phyloP scores from a whole-genome alignment of 371 early-diverging fungal genomes.

The Haplosporangium sp. region DNA sequence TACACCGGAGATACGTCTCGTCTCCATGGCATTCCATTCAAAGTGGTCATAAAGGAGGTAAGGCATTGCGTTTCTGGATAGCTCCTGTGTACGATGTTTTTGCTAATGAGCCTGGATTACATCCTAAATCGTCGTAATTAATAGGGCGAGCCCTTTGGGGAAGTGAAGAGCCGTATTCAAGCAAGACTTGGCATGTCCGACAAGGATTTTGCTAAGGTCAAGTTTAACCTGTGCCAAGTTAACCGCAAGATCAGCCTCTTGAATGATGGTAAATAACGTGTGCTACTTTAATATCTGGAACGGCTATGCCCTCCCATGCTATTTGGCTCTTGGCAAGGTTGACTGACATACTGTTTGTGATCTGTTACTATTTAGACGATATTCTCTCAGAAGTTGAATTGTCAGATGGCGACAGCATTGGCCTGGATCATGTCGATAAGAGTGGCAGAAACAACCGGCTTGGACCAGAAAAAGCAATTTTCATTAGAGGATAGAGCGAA shows the following conservation, averaged over 20 bases:
- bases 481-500: constrained; percentile 67
- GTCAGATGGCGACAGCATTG: constrained; percentile 69
- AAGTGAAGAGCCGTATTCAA: constrained; percentile 80
- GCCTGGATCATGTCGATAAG: constrained; percentile 84
- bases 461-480: constrained; percentile 68
- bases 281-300: too few species aligned
- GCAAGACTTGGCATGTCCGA: constrained; percentile 81
- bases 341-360: neutral
- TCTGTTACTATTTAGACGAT: constrained; percentile 39
- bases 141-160: constrained; percentile 75
- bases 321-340: neutral
- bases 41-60: constrained; percentile 73
- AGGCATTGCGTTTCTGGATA: neutral
- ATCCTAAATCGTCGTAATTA: neutral
- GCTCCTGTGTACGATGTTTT: neutral
- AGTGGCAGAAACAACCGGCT: constrained; percentile 65
- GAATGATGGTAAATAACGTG: constrained; percentile 31
- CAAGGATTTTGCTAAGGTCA: constrained; percentile 89
- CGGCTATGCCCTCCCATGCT: neutral
- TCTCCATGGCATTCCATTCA: constrained; percentile 88
- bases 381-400: constrained; percentile 64
- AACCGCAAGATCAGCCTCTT: constrained; percentile 23
- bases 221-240: constrained; percentile 58
- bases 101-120: neutral
- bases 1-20: constrained; percentile 73